phyloP scores from a whole-genome alignment of 2,329 filamentous ascomycete species.

The Fusarium ramigenum region DNA sequence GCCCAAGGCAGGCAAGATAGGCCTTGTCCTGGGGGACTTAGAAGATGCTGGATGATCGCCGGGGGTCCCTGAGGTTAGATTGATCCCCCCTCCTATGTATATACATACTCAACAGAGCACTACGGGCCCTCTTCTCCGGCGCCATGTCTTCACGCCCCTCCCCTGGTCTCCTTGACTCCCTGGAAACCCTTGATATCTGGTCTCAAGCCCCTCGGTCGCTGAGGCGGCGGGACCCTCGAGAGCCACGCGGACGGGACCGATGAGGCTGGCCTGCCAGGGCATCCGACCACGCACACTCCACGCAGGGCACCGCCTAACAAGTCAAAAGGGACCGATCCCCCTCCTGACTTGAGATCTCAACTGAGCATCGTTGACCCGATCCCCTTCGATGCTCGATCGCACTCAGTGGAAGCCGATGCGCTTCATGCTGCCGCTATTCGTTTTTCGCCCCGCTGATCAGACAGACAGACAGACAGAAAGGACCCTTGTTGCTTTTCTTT shows the following conservation, averaged over 20 bases:
- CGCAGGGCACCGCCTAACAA: slow-evolving; percentile 1
- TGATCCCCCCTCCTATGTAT: not conserved
- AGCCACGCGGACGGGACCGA: slow-evolving; percentile 39
- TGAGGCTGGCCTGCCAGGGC: slow-evolving; percentile 36
- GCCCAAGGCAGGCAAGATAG: not conserved
- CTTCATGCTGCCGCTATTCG: slow-evolving; percentile 10
- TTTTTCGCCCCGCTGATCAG: slow-evolving; percentile 22
- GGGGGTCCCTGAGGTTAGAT: slow-evolving; percentile 11
- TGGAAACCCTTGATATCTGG: slow-evolving; percentile 19
- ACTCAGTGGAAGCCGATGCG: slow-evolving; percentile 22
- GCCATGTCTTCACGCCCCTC: slow-evolving; percentile 16
- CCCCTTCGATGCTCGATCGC: slow-evolving; percentile 25
- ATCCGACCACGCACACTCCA: slow-evolving; percentile 20
- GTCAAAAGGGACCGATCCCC: slow-evolving; percentile 38
- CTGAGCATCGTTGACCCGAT: slow-evolving; percentile 36
- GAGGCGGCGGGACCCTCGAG: slow-evolving; percentile 24
- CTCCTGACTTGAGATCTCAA: slow-evolving; percentile 40
- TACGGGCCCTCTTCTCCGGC: slow-evolving; percentile 30
- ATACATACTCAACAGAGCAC: not conserved
- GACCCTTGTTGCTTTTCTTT: slow-evolving; percentile 12
- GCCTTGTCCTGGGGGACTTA: not conserved
- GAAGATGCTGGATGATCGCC: slow-evolving; percentile 22
- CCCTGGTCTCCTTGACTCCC: not conserved
- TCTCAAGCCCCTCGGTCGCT: slow-evolving; percentile 20
- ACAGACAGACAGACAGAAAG: not conserved